Evolutionary conservation across 2,329 filamentous ascomycete genomes (phyloP).

Genomic region (Pseudocercospora fijiensis): DNA sequence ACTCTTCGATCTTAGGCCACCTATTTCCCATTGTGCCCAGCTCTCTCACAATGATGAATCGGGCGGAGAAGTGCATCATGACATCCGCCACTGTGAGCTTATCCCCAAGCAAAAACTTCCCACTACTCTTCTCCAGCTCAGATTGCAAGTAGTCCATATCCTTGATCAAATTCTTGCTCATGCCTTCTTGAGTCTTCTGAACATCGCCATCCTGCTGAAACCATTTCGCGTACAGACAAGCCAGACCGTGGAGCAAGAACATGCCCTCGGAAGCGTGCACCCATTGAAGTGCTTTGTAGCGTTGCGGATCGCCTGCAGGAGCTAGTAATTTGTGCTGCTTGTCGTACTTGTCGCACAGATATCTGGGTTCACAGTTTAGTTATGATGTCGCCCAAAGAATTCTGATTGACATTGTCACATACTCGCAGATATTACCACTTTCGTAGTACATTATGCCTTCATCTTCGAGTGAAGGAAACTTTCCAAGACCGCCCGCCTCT

Average conservation of each 20-base stretch:
- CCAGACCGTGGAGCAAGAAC: constrained; percentile 47
- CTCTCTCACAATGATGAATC: constrained; percentile 43
- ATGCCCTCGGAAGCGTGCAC: constrained; percentile 51
- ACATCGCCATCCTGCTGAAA: constrained; percentile 41
- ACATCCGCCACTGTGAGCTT: constrained; percentile 47
- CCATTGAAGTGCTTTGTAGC: constrained; percentile 45
- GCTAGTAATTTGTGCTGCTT: constrained; percentile 41
- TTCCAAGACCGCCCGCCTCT: constrained; percentile 46
- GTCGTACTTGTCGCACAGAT: constrained; percentile 51
- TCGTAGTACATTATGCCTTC: constrained; percentile 44
- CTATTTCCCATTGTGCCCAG: constrained; percentile 41
- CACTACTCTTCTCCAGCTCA: constrained; percentile 42
- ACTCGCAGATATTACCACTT: constrained; percentile 51
- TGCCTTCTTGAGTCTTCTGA: constrained; percentile 40
- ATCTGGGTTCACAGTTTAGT: constrained; percentile 34
- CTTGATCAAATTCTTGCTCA: constrained; percentile 47
- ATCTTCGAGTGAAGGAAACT: constrained; percentile 48
- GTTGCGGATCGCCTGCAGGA: constrained; percentile 35
- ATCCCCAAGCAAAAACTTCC: constrained; percentile 46
- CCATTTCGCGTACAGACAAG: constrained; percentile 49
- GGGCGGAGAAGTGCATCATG: constrained; percentile 46
- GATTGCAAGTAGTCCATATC: constrained; percentile 49
- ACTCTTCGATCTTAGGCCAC: constrained; percentile 39
- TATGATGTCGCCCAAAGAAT: neutral
- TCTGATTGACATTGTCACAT: constrained; percentile 18